These are phyloP conservation scores for Nymphaea colorata DNA, from an alignment of 164 flowering plant species.

Conservation along the genomic window DNA sequence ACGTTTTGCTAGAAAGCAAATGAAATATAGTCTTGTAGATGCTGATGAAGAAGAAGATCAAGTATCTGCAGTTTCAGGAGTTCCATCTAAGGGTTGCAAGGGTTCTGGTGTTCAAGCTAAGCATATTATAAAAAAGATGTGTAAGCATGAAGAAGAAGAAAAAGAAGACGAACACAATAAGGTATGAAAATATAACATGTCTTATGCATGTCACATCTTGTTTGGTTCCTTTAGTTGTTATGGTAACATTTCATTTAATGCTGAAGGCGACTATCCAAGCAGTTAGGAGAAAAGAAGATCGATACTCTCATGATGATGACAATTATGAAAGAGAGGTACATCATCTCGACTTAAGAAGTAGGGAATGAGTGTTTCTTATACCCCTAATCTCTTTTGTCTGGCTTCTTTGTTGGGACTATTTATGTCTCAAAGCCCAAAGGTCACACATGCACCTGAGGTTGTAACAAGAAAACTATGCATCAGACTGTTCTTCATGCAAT, in stretches of 20 bases:
- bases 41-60: slow-evolving; percentile 72
- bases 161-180: slow-evolving; percentile 24
- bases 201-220: slow-evolving; percentile 7
- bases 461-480: no score
- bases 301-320: slow-evolving; percentile 17
- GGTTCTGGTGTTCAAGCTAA: slow-evolving; percentile 27
- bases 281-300: slow-evolving; percentile 35
- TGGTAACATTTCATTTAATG: not conserved
- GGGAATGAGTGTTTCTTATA: no score
- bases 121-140: slow-evolving; percentile 61
- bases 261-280: slow-evolving; percentile 28
- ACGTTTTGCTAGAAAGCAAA: slow-evolving; percentile 61
- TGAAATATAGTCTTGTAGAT: slow-evolving; percentile 51
- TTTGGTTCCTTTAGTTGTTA: slow-evolving; percentile 7
- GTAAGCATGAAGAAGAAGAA: slow-evolving; percentile 38
- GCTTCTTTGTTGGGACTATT: no score
- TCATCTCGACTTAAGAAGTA: no score
- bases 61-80: slow-evolving; percentile 10
- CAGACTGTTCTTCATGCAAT: no score
- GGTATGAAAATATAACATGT: slow-evolving; percentile 27
- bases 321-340: slow-evolving; percentile 20
- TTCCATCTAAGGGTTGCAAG: not conserved
- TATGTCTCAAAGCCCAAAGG: no score
- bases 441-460: no score
- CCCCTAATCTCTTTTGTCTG: no score